A percentile compares a stretch with the other conserved stretches of the same genome.
These are phyloP conservation scores for Boletus sp. DNA, from an alignment of 1,284 basidiomycete species.

Conservation along the genomic window DNA sequence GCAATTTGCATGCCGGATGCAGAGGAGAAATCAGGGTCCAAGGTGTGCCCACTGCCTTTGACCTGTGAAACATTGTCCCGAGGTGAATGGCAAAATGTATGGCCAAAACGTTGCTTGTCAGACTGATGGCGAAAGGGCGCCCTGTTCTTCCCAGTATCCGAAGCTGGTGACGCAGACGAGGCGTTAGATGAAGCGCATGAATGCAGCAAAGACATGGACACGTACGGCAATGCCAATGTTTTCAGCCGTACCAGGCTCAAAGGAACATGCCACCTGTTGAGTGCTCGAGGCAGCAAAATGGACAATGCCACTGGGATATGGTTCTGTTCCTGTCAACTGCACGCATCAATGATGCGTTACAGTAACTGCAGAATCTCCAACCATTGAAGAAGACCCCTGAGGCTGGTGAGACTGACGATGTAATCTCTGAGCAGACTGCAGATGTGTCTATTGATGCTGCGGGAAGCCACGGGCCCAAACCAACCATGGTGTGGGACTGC, in stretches of 20 bases:
- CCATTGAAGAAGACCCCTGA: conserved; percentile 42
- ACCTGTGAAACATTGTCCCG: conserved; percentile 41
- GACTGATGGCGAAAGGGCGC: conserved; percentile 46
- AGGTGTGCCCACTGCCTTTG: conserved; percentile 53
- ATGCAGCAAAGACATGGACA: not conserved
- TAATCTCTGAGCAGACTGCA: conserved; percentile 29
- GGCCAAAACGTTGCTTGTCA: not conserved
- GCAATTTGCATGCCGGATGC: conserved; percentile 28
- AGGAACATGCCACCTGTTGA: too few relatives aligned
- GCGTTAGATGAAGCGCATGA: conserved; percentile 3
- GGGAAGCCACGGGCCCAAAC: not conserved
- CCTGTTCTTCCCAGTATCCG: conserved; percentile 45
- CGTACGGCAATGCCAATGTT: conserved; percentile 53
- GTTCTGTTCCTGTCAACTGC: conserved; percentile 19
- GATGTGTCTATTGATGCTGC: conserved; percentile 11
- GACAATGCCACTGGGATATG: conserved; percentile 44
- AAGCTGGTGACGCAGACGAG: conserved; percentile 37
- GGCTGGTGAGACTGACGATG: conserved; percentile 30
- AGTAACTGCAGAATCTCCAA: conserved; percentile 19
- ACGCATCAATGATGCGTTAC: conserved; percentile 6
- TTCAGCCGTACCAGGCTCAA: conserved; percentile 52
- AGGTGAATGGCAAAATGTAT: conserved; percentile 9
- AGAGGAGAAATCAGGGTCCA: conserved; percentile 41
- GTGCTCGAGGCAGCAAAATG: conserved; percentile 54
- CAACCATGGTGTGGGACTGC: not conserved